These are phyloP conservation scores for Lignosus rhinocerotis DNA, from an alignment of 1,284 basidiomycete species.

Conservation along the genomic window DNA sequence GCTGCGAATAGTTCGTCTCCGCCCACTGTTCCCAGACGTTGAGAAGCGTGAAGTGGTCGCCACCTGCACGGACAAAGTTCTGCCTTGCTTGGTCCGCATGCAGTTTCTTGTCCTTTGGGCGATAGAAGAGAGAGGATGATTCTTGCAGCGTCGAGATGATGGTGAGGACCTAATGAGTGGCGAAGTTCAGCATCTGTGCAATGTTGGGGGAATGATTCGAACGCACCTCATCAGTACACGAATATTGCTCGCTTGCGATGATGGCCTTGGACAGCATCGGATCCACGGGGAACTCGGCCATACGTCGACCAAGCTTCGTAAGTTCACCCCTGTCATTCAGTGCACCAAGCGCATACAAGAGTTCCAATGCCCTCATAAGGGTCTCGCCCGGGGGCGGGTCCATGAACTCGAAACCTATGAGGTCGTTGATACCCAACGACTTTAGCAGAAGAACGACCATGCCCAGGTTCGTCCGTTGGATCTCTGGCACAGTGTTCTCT, in stretches of 20 bases:
- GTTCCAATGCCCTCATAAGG: constrained; percentile 92
- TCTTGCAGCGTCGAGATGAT: constrained; percentile 98
- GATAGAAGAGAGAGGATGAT: constrained; percentile 92
- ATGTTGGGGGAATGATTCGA: background rate
- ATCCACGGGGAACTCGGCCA: constrained; percentile 99
- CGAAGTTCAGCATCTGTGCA: background rate
- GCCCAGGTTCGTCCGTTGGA: constrained; percentile 95
- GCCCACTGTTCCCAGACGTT: constrained; percentile 99
- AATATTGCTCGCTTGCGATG: constrained; percentile 91
- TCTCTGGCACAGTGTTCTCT: constrained; percentile 96
- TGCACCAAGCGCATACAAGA: constrained; percentile 94
- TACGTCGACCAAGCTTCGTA: constrained; percentile 92
- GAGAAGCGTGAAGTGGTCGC: constrained; percentile 95
- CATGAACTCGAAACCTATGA: constrained; percentile 99
- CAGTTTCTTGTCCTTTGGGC: constrained; percentile 96
- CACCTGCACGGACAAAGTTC: constrained; percentile 94
- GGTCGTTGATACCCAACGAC: constrained; percentile 94
- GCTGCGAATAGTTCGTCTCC: constrained; percentile 93
- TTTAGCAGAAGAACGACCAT: constrained; percentile 96
- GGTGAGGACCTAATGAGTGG: constrained; percentile 74
- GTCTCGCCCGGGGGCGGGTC: constrained; percentile 98
- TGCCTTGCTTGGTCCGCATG: constrained; percentile 96
- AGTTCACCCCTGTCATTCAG: constrained; percentile 96
- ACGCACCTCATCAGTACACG: constrained; percentile 93
- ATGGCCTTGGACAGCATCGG: constrained; percentile 97